Evolutionary conservation across 1,284 basidiomycete genomes (phyloP).

Genomic region (Bondarzewia mesenterica): DNA sequence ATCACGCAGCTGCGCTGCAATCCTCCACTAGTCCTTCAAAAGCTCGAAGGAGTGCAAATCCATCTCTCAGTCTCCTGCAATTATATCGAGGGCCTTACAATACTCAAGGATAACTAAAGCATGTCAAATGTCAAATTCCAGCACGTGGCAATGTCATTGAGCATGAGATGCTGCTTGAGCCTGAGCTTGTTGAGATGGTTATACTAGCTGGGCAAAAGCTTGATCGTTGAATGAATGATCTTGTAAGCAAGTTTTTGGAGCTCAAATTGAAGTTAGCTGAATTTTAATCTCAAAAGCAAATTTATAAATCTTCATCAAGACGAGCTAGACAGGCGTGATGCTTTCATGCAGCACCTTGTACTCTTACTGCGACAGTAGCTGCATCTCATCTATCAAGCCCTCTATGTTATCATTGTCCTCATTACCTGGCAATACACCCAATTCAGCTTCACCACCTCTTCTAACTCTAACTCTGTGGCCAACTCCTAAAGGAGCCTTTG

Average conservation of each 20-base stretch:
- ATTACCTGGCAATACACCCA: not conserved
- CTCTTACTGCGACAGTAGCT: too few relatives aligned
- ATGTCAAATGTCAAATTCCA: conserved; percentile 30
- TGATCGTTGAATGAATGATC: conserved; percentile 24
- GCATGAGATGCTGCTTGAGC: conserved; percentile 16
- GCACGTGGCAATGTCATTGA: conserved; percentile 22
- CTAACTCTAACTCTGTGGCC: not conserved
- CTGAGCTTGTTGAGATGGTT: conserved; percentile 11
- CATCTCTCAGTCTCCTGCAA: conserved; percentile 7
- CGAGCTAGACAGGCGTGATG: too few relatives aligned
- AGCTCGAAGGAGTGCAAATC: conserved; percentile 14
- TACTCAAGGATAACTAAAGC: conserved; percentile 21
- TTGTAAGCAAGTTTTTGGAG: conserved; percentile 20
- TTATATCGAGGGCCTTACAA: conserved; percentile 11
- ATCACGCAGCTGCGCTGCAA: conserved; percentile 18
- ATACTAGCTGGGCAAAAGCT: conserved; percentile 23
- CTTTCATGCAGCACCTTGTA: too few relatives aligned
- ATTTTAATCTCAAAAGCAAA: not conserved
- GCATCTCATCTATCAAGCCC: not conserved
- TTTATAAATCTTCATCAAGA: not conserved
- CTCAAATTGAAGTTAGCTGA: conserved; percentile 10
- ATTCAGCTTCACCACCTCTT: not conserved
- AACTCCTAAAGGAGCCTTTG: conserved; percentile 3
- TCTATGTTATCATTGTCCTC: not conserved
- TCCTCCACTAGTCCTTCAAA: conserved; percentile 12